These are phyloP conservation scores for Fusarium tanahbumbuense DNA, from an alignment of 2,329 filamentous ascomycete genomes.

Conservation along the genomic window DNA sequence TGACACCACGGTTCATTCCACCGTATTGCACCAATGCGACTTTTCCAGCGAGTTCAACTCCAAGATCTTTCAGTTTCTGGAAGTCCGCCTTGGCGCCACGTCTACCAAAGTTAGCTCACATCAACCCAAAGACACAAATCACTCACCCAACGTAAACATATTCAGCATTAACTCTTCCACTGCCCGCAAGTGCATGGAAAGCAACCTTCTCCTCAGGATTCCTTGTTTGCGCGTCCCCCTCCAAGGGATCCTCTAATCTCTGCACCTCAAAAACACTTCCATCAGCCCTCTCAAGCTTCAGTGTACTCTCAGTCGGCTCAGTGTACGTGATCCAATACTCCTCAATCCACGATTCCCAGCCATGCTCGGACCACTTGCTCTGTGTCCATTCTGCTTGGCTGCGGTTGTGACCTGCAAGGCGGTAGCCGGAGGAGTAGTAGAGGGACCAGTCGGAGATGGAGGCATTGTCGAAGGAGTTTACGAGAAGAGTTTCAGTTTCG, in stretches of 20 bases:
- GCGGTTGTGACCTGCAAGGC: conserved; percentile 31
- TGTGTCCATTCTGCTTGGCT: conserved; percentile 38
- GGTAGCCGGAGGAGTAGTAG: conserved; percentile 38
- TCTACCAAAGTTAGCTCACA: not conserved
- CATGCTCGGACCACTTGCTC: conserved; percentile 32
- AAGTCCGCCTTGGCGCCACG: conserved; percentile 25
- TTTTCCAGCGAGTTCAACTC: conserved; percentile 21
- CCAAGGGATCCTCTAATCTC: conserved; percentile 30
- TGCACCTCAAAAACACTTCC: conserved; percentile 24
- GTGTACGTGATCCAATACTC: conserved; percentile 41
- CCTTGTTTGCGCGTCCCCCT: conserved; percentile 25
- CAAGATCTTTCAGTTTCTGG: conserved; percentile 21
- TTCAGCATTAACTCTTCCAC: conserved; percentile 20
- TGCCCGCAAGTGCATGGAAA: conserved; percentile 14
- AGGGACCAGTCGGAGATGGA: conserved; percentile 35
- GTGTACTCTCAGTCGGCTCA: conserved; percentile 31
- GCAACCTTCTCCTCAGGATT: conserved; percentile 24
- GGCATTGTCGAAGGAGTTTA: conserved; percentile 34
- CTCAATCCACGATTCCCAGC: conserved; percentile 36
- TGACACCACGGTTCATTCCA: conserved; percentile 29
- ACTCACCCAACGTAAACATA: conserved; percentile 34
- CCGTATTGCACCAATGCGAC: conserved; percentile 27
- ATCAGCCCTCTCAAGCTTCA: conserved; percentile 27
- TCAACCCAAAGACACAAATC: accelerated
- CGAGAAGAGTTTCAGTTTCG: conserved; percentile 3